These are phyloP conservation scores for Balansia obtecta DNA, from an alignment of 2,329 filamentous ascomycete genomes.

Conservation along the genomic window DNA sequence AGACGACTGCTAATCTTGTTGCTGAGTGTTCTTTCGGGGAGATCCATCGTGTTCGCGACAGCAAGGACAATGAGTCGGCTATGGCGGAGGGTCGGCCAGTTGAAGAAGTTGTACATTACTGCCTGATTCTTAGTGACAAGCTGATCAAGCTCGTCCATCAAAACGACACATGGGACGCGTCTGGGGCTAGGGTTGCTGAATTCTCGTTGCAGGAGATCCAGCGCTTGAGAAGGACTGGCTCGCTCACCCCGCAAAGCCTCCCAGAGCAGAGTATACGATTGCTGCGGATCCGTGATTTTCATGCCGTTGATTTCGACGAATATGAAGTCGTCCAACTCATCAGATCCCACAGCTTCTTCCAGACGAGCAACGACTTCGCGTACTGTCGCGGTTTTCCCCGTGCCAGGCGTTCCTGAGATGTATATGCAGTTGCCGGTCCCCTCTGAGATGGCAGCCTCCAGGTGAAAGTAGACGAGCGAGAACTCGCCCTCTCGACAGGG, in stretches of 20 bases:
- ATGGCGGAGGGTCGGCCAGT: conserved; percentile 88
- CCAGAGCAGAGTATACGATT: conserved; percentile 92
- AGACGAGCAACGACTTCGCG: conserved; percentile 85
- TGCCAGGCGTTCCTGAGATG: conserved; percentile 96
- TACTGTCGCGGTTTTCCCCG: conserved; percentile 94
- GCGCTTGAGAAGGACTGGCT: conserved; percentile 80
- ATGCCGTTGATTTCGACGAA: conserved; percentile 99
- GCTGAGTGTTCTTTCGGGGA: conserved; percentile 88
- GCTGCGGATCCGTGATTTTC: conserved; percentile 97
- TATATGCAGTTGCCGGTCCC: conserved; percentile 95
- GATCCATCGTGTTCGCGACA: conserved; percentile 97
- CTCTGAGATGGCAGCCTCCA: conserved; percentile 87
- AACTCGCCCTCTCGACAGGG: conserved; percentile 92
- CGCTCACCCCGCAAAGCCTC: conserved; percentile 89
- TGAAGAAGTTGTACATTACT: conserved; percentile 99
- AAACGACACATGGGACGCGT: conserved; percentile 84
- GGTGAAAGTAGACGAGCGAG: conserved; percentile 78
- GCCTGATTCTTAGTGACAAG: conserved; percentile 95
- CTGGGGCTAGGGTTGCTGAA: conserved; percentile 86
- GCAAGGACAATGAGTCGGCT: conserved; percentile 90
- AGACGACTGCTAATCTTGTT: conserved; percentile 96
- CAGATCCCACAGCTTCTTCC: conserved; percentile 73
- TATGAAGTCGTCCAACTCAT: conserved; percentile 95
- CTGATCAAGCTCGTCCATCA: conserved; percentile 98
- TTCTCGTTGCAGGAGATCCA: conserved; percentile 83